phyloP scores from a whole-genome alignment of 2,329 filamentous ascomycete genomes.

The Remersonia thermophila region DNA sequence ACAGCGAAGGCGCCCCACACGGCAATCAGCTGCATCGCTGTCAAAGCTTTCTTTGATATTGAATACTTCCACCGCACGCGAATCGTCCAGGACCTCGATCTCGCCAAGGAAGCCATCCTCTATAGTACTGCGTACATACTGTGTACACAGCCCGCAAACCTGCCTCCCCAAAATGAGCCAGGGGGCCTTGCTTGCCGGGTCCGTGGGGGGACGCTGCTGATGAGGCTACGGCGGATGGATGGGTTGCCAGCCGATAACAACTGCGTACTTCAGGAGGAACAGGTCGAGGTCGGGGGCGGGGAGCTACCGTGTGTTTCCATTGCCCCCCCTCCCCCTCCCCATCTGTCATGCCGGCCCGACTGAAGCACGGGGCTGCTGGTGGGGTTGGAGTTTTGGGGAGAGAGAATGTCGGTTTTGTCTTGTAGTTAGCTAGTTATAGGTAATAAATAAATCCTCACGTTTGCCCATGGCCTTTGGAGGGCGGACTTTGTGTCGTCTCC shows the following conservation, averaged over 20 bases:
- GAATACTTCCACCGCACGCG: slow-evolving; percentile 15
- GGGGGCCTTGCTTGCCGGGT: slow-evolving; percentile 12
- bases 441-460: no score
- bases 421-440: slow-evolving; percentile 1
- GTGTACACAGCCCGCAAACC: slow-evolving; percentile 9
- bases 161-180: no score
- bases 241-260: neutral
- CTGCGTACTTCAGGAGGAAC: no score
- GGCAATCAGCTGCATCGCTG: slow-evolving; percentile 11
- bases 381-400: slow-evolving; percentile 5
- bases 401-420: slow-evolving; percentile 6
- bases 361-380: slow-evolving; percentile 5
- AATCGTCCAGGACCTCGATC: slow-evolving; percentile 16
- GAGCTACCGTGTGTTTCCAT: slow-evolving; percentile 6
- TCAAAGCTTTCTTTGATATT: slow-evolving; percentile 10
- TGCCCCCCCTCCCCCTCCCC: no score
- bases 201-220: slow-evolving; percentile 6
- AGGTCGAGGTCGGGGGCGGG: neutral
- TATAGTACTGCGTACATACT: no score
- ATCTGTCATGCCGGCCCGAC: slow-evolving; percentile 10
- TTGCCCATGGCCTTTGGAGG: no score
- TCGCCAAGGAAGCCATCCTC: slow-evolving; percentile 11
- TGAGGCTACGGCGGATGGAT: slow-evolving; percentile 9
- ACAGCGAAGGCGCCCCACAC: slow-evolving; percentile 4
- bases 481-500: no score